These are phyloP conservation scores for Prunus fruticosa DNA, from an alignment of 306 rosid species.

Conservation along the genomic window DNA sequence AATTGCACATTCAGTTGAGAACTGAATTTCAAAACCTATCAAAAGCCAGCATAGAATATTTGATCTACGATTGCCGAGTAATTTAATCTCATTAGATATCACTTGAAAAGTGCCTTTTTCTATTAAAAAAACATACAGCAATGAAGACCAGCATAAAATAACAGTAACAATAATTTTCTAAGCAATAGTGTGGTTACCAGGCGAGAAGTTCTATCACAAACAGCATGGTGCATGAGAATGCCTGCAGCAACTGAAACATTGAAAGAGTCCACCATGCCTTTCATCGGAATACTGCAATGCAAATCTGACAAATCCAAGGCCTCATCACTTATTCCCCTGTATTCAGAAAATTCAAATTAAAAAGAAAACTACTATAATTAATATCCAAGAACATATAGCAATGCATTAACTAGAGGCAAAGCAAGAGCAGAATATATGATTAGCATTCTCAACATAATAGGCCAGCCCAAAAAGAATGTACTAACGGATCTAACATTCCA, in stretches of 20 bases:
- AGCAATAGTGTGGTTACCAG: conserved; percentile 47
- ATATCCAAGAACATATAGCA: background rate
- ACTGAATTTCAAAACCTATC: background rate
- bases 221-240: conserved; percentile 95
- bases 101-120: background rate
- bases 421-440: background rate
- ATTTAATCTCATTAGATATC: background rate
- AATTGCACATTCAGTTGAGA: background rate
- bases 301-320: conserved; percentile 84
- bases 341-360: conserved; percentile 12
- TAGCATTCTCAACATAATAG: background rate
- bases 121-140: too few species aligned
- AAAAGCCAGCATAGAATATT: background rate
- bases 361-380: background rate
- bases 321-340: conserved; percentile 84
- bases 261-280: conserved; percentile 95
- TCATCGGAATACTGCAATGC: conserved; percentile 87
- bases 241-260: conserved; percentile 97
- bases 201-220: conserved; percentile 70
- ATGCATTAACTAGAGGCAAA: background rate
- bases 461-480: background rate
- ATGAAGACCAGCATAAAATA: background rate
- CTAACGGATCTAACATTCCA: too few species aligned
- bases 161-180: background rate
- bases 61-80: background rate